phyloP scores from a whole-genome alignment of 495 filamentous ascomycete species.

The Darksidea phi region DNA sequence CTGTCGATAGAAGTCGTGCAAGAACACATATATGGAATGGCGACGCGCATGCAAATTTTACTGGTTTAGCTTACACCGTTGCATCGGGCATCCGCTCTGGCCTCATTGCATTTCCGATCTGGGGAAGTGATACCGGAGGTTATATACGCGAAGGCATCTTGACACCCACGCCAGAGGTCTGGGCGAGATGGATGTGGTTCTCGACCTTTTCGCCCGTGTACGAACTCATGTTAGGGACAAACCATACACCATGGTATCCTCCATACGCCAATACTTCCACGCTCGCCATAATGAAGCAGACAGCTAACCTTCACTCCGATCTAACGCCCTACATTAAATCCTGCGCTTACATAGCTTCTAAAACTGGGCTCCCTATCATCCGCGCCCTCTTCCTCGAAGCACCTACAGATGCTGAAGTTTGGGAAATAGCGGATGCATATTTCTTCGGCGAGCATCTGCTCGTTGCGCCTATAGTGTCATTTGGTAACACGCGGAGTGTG shows the following conservation, averaged over 20 bases:
- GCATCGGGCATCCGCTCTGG: slow-evolving; percentile 39
- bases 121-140: slow-evolving; percentile 42
- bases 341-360: slow-evolving; percentile 37
- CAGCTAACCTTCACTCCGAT: slow-evolving; percentile 36
- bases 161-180: slow-evolving; percentile 39
- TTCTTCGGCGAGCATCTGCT: slow-evolving; percentile 40
- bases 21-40: slow-evolving; percentile 40
- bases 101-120: slow-evolving; percentile 37
- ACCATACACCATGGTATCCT: slow-evolving; percentile 42
- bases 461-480: slow-evolving; percentile 38
- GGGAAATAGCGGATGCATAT: slow-evolving; percentile 36
- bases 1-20: slow-evolving; percentile 36
- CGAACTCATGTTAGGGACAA: slow-evolving; percentile 43
- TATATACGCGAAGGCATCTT: slow-evolving; percentile 32
- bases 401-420: slow-evolving; percentile 31
- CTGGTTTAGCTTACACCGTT: slow-evolving; percentile 38
- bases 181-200: slow-evolving; percentile 45
- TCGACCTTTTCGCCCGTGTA: slow-evolving; percentile 40
- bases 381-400: slow-evolving; percentile 41
- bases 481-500: slow-evolving; percentile 34
- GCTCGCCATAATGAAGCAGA: slow-evolving; percentile 36
- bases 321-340: slow-evolving; percentile 40
- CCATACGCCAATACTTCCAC: slow-evolving; percentile 32
- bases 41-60: slow-evolving; percentile 37
- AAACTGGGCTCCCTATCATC: slow-evolving; percentile 39